Base-by-base conservation (phyloP, 2,329 filamentous ascomycete genomes). In the Fusarium bactridioides region DNA sequence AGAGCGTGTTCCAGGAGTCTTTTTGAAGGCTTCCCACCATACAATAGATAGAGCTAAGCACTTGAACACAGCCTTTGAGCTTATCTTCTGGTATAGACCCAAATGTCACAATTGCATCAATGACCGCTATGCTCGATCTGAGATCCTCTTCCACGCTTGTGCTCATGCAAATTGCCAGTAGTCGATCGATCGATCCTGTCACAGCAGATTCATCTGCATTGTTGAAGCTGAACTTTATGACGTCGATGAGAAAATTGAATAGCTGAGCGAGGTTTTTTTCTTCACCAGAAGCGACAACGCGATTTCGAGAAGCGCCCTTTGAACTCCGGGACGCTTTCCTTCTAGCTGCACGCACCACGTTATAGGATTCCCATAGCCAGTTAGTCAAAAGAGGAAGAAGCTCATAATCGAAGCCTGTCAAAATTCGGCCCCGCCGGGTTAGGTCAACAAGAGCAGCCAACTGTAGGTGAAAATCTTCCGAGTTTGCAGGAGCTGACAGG, bases 161-260 rank as follows among this genome's bases (percentile, higher is more conserved):
- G 73, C 87, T 89, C 79, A 90, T 87, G 80, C 92, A 94, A 50
- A 94, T 92, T 59, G 84, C 81, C 50, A 94, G 84, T 13, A 93
- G 82, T 18, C 86, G 86, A 63, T 89, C 86, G 63, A 95, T 88
- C 59, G 94, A 81, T 7, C 84, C 83, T 57, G 86, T 86, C 25
- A 92, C 85, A 50, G 91, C 88, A 37, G 85, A 81, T 70, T 93
- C 90, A 70, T 87, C 87, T 29, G 92, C 89, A 37, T 90, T 86
- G 73, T 91, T 92, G 79, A 90, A 92, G 78, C 91, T 93, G 84
- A 93, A 94, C 78, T 93, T 94, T 82, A 93, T 89, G 60, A 93
- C 85, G 69, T 93, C 89, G 64, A 87, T 86, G 60, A 92, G 85
- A 72, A 91, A 92, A 18, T 84, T 81, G 76, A 94, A 94, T 5